Evolutionary conservation across 805 yeast species (phyloP), one percentile per base, ranked within the genome.

Genomic region (Lachancea lanzarotensis): DNA sequence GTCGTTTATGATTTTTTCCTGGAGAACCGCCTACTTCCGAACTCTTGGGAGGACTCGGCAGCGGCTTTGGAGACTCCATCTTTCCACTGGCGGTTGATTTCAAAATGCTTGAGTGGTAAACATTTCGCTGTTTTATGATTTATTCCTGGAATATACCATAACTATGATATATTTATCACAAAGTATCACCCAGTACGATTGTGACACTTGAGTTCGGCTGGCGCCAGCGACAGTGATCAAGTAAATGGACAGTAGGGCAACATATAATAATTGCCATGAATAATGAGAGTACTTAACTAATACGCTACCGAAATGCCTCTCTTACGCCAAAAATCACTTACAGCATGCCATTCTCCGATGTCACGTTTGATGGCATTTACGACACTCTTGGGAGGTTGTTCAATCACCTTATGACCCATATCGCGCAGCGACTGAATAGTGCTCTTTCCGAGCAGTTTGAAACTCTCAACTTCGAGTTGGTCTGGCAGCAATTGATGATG

Each of bases 401-500:
- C 61, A 15, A 66, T 62, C 2, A 75, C 63, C 0, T 53, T 59
- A 53, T 82, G 85, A 3, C 86, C 88, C 55, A 68, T 73, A 0
- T 46, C 50, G 25, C 51, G 45, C 50, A 81, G 60, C 0, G 56
- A 64, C 4, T 54, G 47, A 1, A 68, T 44, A 2, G 76, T 64
- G 27, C 70, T 74, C 16, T 56, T 53, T 0, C 76, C 75, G 4
- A 73, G 66, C 37, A 76, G 72, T 12, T 69, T 59, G 1, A 53
- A 33, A 42, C 52, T 59, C 56, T 90, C 98, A 35, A 83, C 72
- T 63, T 70, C 78, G 1, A 79, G 67, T 2, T 55, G 59, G 50
- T 87, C 81, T 0, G 97, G 97, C 20, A 91, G 60, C 18, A 91
- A 73, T 63, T 91, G 98, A 61, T 91, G 96, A 60, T 91, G 98